Evolutionary conservation across 768 basidiomycete genomes (phyloP).

Genomic region (Amanita phalloides): DNA sequence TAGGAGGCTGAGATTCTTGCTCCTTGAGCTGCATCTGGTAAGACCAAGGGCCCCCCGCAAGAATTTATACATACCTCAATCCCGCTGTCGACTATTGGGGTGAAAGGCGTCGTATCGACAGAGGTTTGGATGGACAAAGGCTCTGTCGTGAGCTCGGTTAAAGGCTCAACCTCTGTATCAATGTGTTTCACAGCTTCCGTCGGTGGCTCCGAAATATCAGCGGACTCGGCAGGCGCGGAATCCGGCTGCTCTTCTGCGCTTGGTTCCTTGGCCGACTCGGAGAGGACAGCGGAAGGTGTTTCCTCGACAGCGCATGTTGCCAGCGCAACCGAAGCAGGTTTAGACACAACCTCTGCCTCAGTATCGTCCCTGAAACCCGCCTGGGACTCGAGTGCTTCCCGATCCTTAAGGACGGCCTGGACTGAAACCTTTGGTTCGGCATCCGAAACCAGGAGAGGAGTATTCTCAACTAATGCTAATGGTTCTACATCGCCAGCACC

Average conservation of each 20-base stretch:
- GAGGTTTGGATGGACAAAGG: not conserved
- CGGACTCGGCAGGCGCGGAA: not conserved
- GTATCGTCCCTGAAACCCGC: conserved; percentile 1
- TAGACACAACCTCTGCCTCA: conserved; percentile 1
- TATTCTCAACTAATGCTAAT: not conserved
- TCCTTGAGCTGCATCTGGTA: not conserved
- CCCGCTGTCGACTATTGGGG: conserved; percentile 4
- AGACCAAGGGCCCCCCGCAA: not conserved
- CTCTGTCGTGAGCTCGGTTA: not conserved
- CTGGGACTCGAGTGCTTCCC: conserved; percentile 1
- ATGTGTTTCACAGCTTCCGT: not conserved
- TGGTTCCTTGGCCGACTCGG: not conserved
- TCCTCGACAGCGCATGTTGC: conserved; percentile 1
- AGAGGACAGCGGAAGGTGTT: not conserved
- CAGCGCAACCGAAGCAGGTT: not conserved
- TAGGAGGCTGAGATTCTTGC: not conserved
- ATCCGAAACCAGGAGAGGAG: not conserved
- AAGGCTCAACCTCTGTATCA: not conserved
- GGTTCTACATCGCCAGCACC: not conserved
- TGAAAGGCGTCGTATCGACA: not conserved
- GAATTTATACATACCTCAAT: conserved; percentile 1
- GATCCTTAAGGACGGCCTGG: not conserved
- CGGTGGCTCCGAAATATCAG: not conserved
- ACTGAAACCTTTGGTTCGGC: not conserved
- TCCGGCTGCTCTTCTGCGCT: not conserved